phyloP scores from a whole-genome alignment of 345 rosid genomes.

The Noccaea bulbosa region DNA sequence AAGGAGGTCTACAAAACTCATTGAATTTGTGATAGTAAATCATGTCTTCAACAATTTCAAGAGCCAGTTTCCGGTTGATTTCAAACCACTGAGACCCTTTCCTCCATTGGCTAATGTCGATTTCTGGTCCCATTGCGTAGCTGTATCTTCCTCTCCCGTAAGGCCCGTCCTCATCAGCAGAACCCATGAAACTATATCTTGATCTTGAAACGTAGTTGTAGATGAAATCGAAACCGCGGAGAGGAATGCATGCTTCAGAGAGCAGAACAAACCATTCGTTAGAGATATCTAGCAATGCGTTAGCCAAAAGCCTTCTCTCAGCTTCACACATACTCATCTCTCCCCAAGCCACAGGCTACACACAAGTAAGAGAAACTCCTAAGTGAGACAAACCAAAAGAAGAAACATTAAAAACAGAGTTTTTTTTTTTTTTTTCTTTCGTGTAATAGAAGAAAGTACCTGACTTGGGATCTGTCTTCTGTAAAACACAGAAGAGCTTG shows the following conservation, averaged over 20 bases:
- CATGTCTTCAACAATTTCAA: constrained; percentile 57
- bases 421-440: too few relatives aligned
- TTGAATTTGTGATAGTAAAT: constrained; percentile 69
- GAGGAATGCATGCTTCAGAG: constrained; percentile 89
- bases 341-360: constrained; percentile 84
- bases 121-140: constrained; percentile 68
- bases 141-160: constrained; percentile 79
- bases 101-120: constrained; percentile 75
- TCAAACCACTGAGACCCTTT: constrained; percentile 98
- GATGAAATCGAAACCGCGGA: constrained; percentile 60
- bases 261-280: constrained; percentile 87
- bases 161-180: constrained; percentile 74
- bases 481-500: constrained; percentile 68
- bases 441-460: constrained; percentile 45
- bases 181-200: constrained; percentile 71
- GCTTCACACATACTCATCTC: constrained; percentile 93
- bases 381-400: neutral
- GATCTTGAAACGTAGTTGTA: constrained; percentile 68
- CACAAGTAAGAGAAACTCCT: neutral
- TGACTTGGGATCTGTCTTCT: constrained; percentile 83
- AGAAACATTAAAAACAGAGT: too few relatives aligned
- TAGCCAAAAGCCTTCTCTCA: constrained; percentile 87
- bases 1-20: constrained; percentile 66
- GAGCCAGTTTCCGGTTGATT: constrained; percentile 66
- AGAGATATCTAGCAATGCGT: constrained; percentile 81